Base-by-base conservation (phyloP, 1,284 basidiomycete species). In the Xerocomus amazonicus region DNA sequence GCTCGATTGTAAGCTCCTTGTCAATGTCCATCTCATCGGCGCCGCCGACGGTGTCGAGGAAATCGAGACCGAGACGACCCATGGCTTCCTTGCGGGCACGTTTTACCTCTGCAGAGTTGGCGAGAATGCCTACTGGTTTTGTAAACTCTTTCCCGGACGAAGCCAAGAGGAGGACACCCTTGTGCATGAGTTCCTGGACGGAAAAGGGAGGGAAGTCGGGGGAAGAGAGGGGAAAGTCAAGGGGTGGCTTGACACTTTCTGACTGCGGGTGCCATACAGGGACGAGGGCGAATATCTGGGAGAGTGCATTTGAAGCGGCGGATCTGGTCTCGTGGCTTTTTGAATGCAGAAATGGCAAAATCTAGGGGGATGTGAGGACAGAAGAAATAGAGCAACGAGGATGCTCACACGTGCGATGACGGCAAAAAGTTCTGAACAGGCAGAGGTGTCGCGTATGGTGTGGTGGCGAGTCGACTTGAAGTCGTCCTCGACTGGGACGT, bases 111-210 rank as follows among this genome's bases (percentile, higher is more conserved):
- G 79, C 75, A 2, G 84, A 73, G 51, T 78, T 87, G 9, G 84
- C 76, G 38, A 88, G 74, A 50, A 87, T 84, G 9, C 81, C 83
- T 4, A 78, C 67, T 1, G 85, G 86, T 59, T 83, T 88, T 17
- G 73, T 66, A 58, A 92, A 95, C 67, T 95, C 92, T 59, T 89
- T 92, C 3, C 92, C 92, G 0, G 90, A 91, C 0, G 91, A 94
- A 1, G 91, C 87, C 1, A 95, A 75, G 1, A 95, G 78, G 13
- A 90, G 79, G 35, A 82, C 86, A 26, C 87, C 87, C 47, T 84
- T 84, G 28, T 80, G 70, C 55, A 94, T 79, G 27, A 94, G 77
- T 47, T 87, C 82, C 50, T 79, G 75, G 3, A 94, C 81, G 12
- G 88, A 90, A 60, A 90, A 88, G 3, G 56, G 73, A 26, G 87